Evolutionary conservation across 2,329 filamentous ascomycete genomes (phyloP), one percentile per base, ranked within the genome.

Genomic region (Calonectria honghensis): DNA sequence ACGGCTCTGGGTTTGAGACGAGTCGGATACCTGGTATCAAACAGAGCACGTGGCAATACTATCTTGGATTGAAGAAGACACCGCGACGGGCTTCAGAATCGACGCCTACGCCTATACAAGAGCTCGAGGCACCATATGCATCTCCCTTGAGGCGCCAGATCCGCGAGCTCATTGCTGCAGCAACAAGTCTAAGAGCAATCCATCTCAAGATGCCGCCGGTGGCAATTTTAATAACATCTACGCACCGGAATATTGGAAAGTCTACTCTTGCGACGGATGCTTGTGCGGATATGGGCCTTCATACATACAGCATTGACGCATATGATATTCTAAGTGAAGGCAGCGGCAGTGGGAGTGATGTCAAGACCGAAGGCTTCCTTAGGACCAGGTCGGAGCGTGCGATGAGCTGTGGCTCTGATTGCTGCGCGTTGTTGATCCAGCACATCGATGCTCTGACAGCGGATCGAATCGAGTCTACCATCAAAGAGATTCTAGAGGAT

Each of bases 271-370:
- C 95, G 0, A 89, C 88, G 1, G 91, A 92, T 54, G 96, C 96
- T 6, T 98, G 96, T 83, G 91, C 94, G 3, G 96, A 98, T 80
- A 93, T 98, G 76, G 97, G 97, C 4, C 88, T 98, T 20, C 97
- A 99, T 83, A 94, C 93, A 0, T 98, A 98, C 83, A 86, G 91
- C 0, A 94, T 99, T 68, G 96, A 98, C 83, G 94, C 95, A 0
- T 98, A 98, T 81, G 97, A 99, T 80, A 95, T 99, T 52, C 88
- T 98, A 6, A 96, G 95, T n/a, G 96, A 98, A 83, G 95, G 95
- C 18, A 84, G 85, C 13, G 94, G 94, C 1, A 95, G 95, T 68
- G 95, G 95, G 11, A 94, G 94, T 70, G 97, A 99, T 82, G 94
- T 98, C 35, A 98, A 98, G 85, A 98, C 96, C 0, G 96, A 98